phyloP scores from a whole-genome alignment of 1,139 yeast species.

The Cylindricascospora bacillispora region DNA sequence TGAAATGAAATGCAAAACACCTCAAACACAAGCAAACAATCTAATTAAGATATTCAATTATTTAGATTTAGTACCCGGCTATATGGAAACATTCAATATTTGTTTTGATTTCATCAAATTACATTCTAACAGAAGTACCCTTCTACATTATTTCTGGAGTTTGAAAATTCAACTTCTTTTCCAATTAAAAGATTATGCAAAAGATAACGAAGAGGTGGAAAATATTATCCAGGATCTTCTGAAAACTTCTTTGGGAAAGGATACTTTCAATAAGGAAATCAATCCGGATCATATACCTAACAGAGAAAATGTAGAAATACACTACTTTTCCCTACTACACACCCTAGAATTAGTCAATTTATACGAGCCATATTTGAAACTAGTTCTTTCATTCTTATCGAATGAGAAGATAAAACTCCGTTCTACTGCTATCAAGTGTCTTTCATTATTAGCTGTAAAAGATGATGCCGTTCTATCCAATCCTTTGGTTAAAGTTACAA shows the following conservation, averaged over 20 bases:
- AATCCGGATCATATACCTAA: constrained; percentile 1
- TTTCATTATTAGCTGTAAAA: constrained; percentile 38
- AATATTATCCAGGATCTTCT: constrained; percentile 2
- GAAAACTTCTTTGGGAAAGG: neutral
- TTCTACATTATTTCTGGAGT: constrained; percentile 10
- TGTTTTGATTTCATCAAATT: constrained; percentile 6
- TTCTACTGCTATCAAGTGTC: constrained; percentile 50
- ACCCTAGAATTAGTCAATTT: constrained; percentile 30
- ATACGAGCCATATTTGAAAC: constrained; percentile 41
- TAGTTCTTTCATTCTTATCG: constrained; percentile 31
- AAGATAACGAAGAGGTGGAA: constrained; percentile 7
- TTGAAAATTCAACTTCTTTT: constrained; percentile 9
- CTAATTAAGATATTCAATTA: constrained; percentile 16
- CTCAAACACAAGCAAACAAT: constrained; percentile 10
- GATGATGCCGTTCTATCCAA: constrained; percentile 40
- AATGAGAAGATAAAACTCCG: constrained; percentile 42
- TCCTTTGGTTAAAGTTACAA: constrained; percentile 38
- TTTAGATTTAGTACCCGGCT: constrained; percentile 12
- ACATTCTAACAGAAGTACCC: constrained; percentile 1
- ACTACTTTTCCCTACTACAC: constrained; percentile 15
- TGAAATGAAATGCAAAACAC: constrained; percentile 15
- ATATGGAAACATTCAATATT: constrained; percentile 8
- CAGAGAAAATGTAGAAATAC: constrained; percentile 5
- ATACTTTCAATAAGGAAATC: neutral
- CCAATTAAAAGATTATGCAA: constrained; percentile 8